Evolutionary conservation across 2,329 filamentous ascomycete genomes (phyloP).

Genomic region (Sodiomyces alkalinus): DNA sequence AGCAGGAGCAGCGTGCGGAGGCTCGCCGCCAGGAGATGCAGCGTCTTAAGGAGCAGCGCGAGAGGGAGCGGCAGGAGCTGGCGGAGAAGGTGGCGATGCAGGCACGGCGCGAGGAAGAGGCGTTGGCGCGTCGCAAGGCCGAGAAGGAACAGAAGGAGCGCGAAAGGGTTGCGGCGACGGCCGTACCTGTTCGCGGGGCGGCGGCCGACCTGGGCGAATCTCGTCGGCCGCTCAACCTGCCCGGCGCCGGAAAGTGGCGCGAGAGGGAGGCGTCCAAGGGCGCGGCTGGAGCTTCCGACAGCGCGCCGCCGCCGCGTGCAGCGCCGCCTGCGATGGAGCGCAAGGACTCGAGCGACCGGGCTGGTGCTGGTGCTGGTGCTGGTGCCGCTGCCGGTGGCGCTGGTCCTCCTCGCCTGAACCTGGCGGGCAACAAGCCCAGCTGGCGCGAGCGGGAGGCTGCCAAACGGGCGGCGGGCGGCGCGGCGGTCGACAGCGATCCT

Average conservation of each 20-base stretch:
- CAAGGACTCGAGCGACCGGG: conserved; percentile 30
- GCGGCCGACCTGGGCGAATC: conserved; percentile 12
- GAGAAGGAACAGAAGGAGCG: conserved; percentile 40
- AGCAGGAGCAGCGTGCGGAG: conserved; percentile 65
- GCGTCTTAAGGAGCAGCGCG: conserved; percentile 49
- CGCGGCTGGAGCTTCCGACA: conserved; percentile 17
- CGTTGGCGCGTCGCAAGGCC: conserved; percentile 56
- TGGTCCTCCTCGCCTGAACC: conserved; percentile 44
- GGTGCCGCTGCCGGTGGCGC: not conserved
- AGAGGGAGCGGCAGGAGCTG: conserved; percentile 52
- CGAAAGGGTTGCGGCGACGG: too few relatives aligned
- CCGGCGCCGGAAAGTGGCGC: conserved; percentile 26
- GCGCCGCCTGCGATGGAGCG: conserved; percentile 22
- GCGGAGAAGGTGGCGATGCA: conserved; percentile 53
- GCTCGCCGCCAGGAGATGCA: conserved; percentile 59
- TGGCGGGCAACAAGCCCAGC: conserved; percentile 45
- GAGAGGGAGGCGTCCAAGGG: conserved; percentile 20
- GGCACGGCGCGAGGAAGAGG: conserved; percentile 75
- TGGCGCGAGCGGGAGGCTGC: conserved; percentile 62
- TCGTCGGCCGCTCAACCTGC: conserved; percentile 13
- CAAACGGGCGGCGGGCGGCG: conserved; percentile 19
- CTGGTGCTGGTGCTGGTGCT: conserved; percentile 10
- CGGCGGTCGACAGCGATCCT: conserved; percentile 27
- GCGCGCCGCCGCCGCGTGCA: conserved; percentile 12
- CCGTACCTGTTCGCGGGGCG: conserved; percentile 24